Percentiles rank a stretch among this genome's conserved stretches.
phyloP scores from a whole-genome alignment of 2,329 filamentous ascomycete genomes.

The Tolypocladium cylindrosporum region DNA sequence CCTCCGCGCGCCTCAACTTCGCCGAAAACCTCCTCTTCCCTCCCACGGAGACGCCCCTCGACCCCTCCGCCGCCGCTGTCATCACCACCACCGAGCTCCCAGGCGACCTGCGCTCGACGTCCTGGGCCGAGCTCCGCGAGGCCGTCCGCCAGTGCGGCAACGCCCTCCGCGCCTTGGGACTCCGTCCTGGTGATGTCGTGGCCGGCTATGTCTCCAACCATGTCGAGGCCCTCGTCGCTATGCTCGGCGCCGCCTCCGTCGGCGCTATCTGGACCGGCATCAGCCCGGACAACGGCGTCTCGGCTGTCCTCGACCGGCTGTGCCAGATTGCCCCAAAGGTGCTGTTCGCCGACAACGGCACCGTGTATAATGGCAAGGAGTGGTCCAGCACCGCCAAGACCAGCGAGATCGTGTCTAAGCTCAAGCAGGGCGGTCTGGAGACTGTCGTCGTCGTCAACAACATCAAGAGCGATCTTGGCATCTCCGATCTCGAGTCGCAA shows the following conservation, averaged over 20 bases:
- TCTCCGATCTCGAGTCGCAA: constrained; percentile 28
- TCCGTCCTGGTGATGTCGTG: constrained; percentile 48
- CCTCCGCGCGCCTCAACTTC: constrained; percentile 74
- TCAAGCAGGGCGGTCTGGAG: constrained; percentile 51
- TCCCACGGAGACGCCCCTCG: constrained; percentile 22
- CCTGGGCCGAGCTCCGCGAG: constrained; percentile 74
- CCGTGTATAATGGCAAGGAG: constrained; percentile 82
- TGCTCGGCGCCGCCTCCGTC: constrained; percentile 72
- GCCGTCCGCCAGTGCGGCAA: constrained; percentile 64
- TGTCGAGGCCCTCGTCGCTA: constrained; percentile 74
- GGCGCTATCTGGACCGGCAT: constrained; percentile 91
- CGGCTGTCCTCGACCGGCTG: constrained; percentile 79
- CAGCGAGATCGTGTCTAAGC: constrained; percentile 57
- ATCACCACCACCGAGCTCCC: constrained; percentile 72
- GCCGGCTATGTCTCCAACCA: constrained; percentile 82
- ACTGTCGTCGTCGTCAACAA: constrained; percentile 68
- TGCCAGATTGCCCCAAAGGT: constrained; percentile 75
- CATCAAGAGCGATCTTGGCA: constrained; percentile 34
- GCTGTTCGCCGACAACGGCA: constrained; percentile 80
- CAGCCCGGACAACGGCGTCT: constrained; percentile 84
- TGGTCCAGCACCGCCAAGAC: constrained; percentile 77
- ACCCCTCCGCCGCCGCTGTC: constrained; percentile 56
- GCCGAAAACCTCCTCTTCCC: constrained; percentile 92
- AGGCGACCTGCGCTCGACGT: constrained; percentile 43
- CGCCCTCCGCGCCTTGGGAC: constrained; percentile 55